These are phyloP conservation scores for Pythium aphanidermatum DNA, from an alignment of 352 stramenopile genomes.

Conservation along the genomic window DNA sequence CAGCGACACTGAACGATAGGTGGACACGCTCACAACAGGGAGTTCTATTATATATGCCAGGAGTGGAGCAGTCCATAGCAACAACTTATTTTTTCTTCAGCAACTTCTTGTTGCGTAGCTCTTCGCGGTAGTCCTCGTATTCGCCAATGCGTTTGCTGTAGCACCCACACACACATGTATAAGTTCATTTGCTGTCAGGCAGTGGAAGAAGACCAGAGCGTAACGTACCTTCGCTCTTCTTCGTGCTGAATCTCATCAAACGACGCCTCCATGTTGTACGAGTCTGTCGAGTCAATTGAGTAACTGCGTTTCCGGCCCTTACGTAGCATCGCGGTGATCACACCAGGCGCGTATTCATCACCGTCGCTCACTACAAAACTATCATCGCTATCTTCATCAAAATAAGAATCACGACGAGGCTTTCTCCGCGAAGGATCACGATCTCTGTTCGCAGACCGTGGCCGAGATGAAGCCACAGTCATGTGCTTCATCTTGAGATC, in stretches of 20 bases:
- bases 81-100: conserved; percentile 57
- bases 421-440: conserved; percentile 15
- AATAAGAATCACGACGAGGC: conserved; percentile 52
- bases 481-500: conserved; percentile 70
- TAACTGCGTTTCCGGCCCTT: conserved; percentile 69
- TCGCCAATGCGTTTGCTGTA: conserved; percentile 64
- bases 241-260: conserved; percentile 85
- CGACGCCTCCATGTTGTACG: conserved; percentile 81
- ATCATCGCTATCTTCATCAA: conserved; percentile 83
- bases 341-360: conserved; percentile 66
- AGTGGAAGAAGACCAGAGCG: not conserved
- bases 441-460: conserved; percentile 24
- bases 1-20: too few species aligned
- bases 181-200: too few species aligned
- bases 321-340: conserved; percentile 74
- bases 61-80: not conserved
- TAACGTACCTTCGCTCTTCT: conserved; percentile 66
- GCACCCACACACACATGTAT: not conserved
- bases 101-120: conserved; percentile 81
- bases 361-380: conserved; percentile 82
- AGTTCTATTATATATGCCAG: too few species aligned
- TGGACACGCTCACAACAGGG: too few species aligned
- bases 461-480: conserved; percentile 36
- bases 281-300: conserved; percentile 76
- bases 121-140: conserved; percentile 80